Evolutionary conservation across 805 yeast species (phyloP), one percentile per base, ranked within the genome.

Genomic region (Hyphopichia homilentoma): DNA sequence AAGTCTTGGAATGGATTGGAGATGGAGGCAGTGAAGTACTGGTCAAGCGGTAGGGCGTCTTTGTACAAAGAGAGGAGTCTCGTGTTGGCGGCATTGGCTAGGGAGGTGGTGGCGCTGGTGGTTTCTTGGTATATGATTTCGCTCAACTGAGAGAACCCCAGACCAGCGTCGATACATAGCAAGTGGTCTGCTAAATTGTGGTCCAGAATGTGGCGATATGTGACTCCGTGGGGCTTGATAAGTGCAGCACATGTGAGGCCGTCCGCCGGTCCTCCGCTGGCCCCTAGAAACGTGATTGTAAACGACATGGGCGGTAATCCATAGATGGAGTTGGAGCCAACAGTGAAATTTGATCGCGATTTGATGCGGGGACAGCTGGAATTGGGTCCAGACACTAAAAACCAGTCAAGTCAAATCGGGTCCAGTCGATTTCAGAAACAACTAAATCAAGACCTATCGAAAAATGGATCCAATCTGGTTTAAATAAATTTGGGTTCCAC

Each of bases 181-280:
- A 82, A 45, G 16, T 68, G 58, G 25, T 65, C 57, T 3, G 49
- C 32, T 7, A 52, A 33, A 3, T 47, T 37, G 9, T 50, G 28
- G 7, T 42, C 38, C 4, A 60, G 43, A 17, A 70, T 59, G 7
- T 61, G 54, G n/a, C 41, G 36, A 48, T 74, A 79, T 1, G 71
- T 42, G 3, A 68, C 35, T 5, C 47, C 25, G 2, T 68, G 47
- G 0, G 87, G 79, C 47, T 84, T 83, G 13, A 88, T 43, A 33
- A 88, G 58, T 38, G 79, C 73, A 2, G 85, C 68, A 41, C 90
- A 85, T 3, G 83, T 84, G 12, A 69, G 61, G 5, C 79, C 73
- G 20, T 84, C 93, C 8, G 79, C 50, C 0, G 96, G 96, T 2
- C 96, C 96, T 5, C 96, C 96, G 2, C 85, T 74, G 16, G 84